Percentiles rank a stretch among this genome's conserved stretches.
Evolutionary conservation across 1,284 basidiomycete genomes (phyloP).

Genomic region (Cutaneotrichosporon sp.): DNA sequence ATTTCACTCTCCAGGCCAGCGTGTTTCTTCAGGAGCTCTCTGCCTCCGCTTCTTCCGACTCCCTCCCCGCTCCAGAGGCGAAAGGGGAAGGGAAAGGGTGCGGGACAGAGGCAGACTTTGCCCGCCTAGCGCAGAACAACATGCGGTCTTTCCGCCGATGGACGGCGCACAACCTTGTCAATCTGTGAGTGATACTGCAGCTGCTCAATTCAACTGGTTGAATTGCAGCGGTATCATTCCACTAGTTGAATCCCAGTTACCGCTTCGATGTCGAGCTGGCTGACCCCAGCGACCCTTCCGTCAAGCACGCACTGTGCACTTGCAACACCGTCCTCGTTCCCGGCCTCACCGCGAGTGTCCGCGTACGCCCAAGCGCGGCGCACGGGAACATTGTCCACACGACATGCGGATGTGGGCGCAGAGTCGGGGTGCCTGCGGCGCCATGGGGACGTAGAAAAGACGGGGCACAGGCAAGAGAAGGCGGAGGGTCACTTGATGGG

Average conservation of each 20-base stretch:
- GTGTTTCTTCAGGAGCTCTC: conserved; percentile 40
- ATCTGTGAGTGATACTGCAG: conserved; percentile 32
- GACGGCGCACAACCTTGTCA: conserved; percentile 46
- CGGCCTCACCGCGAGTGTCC: conserved; percentile 39
- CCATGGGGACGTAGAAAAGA: conserved; percentile 9
- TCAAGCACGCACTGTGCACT: conserved; percentile 41
- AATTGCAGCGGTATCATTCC: not conserved
- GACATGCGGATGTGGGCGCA: conserved; percentile 34
- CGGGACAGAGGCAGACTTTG: conserved; percentile 2
- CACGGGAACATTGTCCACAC: conserved; percentile 24
- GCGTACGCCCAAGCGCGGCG: conserved; percentile 23
- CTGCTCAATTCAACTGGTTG: not conserved
- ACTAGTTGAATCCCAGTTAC: too few relatives aligned
- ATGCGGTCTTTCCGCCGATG: conserved; percentile 37
- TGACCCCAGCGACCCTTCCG: conserved; percentile 40
- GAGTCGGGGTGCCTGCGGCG: conserved; percentile 26
- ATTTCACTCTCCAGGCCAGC: conserved; percentile 46
- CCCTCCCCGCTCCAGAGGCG: not conserved
- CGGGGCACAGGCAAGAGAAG: not conserved
- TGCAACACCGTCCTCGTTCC: conserved; percentile 46
- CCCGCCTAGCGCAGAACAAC: conserved; percentile 33
- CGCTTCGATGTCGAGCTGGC: not conserved
- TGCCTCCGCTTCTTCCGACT: not conserved
- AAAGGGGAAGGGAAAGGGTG: not conserved
- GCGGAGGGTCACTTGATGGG: conserved; percentile 30